These are phyloP conservation scores for Penicillium dipodomyicola DNA, from an alignment of 495 filamentous ascomycete species.

Conservation along the genomic window DNA sequence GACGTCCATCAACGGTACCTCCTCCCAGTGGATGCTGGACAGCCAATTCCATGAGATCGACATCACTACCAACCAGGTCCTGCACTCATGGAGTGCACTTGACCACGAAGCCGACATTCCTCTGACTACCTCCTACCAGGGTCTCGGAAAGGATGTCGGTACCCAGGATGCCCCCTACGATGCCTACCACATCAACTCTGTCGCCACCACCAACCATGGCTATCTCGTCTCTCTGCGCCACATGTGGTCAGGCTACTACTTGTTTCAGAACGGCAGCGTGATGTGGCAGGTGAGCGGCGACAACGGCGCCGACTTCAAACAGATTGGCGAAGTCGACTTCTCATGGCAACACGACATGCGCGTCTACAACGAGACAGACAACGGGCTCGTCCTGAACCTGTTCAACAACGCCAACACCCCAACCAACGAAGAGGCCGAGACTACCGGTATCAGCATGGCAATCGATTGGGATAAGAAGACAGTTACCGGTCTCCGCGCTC, in stretches of 20 bases:
- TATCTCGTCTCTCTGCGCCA: conserved; percentile 40
- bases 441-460: conserved; percentile 38
- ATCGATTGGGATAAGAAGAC: conserved; percentile 42
- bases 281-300: conserved; percentile 41
- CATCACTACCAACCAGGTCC: conserved; percentile 30
- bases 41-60: conserved; percentile 47
- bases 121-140: conserved; percentile 28
- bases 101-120: conserved; percentile 27
- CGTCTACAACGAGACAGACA: conserved; percentile 35
- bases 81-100: conserved; percentile 36
- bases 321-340: conserved; percentile 39
- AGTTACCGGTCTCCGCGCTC: conserved; percentile 34
- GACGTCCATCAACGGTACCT: conserved; percentile 35
- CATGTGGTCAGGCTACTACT: conserved; percentile 37
- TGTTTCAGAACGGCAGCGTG: conserved; percentile 38
- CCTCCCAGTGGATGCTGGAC: conserved; percentile 47
- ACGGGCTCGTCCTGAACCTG: conserved; percentile 26
- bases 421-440: conserved; percentile 26
- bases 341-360: conserved; percentile 47
- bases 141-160: conserved; percentile 18
- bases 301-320: conserved; percentile 43
- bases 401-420: conserved; percentile 42
- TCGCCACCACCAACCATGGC: conserved; percentile 35
- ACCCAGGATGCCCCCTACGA: conserved; percentile 32
- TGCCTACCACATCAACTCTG: conserved; percentile 44